phyloP scores from a whole-genome alignment of 2,329 filamentous ascomycete species.

The Calonectria hawksworthii region DNA sequence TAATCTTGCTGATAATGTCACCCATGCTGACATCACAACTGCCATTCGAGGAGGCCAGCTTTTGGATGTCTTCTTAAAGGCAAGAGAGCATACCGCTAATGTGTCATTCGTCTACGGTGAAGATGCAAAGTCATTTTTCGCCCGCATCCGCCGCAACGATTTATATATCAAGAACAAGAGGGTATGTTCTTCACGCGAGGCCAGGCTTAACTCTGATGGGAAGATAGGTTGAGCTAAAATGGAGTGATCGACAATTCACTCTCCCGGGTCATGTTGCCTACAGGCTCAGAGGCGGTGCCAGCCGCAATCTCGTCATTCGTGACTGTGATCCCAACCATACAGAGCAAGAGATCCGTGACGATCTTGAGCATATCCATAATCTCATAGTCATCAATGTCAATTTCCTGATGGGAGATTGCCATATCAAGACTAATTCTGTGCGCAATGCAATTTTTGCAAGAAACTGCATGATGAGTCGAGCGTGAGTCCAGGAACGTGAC shows the following conservation, averaged over 20 bases:
- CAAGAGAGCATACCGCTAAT: constrained; percentile 70
- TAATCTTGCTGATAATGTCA: constrained; percentile 73
- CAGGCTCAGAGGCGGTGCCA: constrained; percentile 76
- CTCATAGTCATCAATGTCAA: constrained; percentile 77
- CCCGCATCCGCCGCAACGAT: constrained; percentile 74
- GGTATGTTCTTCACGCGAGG: constrained; percentile 59
- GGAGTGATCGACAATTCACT: constrained; percentile 79
- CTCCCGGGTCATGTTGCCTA: constrained; percentile 73
- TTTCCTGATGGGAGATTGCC: constrained; percentile 71
- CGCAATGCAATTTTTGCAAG: constrained; percentile 81
- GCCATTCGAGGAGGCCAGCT: constrained; percentile 79
- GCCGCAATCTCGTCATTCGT: constrained; percentile 80
- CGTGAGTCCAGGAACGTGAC: constrained; percentile 53
- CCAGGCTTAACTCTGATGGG: not conserved
- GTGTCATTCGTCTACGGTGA: constrained; percentile 79
- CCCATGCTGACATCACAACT: constrained; percentile 75
- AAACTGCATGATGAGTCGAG: constrained; percentile 80
- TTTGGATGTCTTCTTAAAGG: constrained; percentile 76
- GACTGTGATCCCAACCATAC: constrained; percentile 71
- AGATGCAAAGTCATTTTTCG: constrained; percentile 75
- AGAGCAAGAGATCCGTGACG: constrained; percentile 74
- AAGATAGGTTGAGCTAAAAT: constrained; percentile 75
- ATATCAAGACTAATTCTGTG: constrained; percentile 83
- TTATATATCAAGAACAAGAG: constrained; percentile 78
- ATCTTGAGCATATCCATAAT: constrained; percentile 88